Evolutionary conservation across 495 filamentous ascomycete species (phyloP), one percentile per base, ranked within the genome.

Genomic region (Opeltia flavorubescens): DNA sequence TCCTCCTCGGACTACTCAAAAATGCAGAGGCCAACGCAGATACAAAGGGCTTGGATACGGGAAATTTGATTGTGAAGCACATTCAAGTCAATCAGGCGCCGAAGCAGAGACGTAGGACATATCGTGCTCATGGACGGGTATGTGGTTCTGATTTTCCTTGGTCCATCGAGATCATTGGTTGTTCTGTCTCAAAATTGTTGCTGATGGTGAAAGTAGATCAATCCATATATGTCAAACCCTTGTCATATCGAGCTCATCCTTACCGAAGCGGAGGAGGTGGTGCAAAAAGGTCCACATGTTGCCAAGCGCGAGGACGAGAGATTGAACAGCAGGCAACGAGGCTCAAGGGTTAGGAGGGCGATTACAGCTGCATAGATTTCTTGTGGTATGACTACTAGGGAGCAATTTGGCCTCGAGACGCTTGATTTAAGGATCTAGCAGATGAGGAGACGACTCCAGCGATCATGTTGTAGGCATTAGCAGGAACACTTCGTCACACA

Each of bases 71-170:
- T 61, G 84, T 99, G 67, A 93, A 94, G 83, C 91, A 94, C 78
- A 96, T 99, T 72, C 91, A 96, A 72, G 93, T 96, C 74, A 96
- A 96, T 80, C 91, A 99, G 75, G 91, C 91, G 51, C 91, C 91
- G 60, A 95, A 95, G 80, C 87, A 94, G 72, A 77, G 91, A 62
- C 78, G 91, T 69, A 81, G 91, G 61, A 99, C 91, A 60, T 99
- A 96, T 80, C 87, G 91, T 78, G 93, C 93, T 51, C 91, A 99
- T 75, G 91, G 91, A 78, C 84, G 89, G 77, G 91, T 98, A 94
- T 61, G 91, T 83, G 55, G 36, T 43, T 2, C 44, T 1, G 4
- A 7, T 25, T 46, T 42, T 34, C 34, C 42, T 0, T 12, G 9
- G 29, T 24, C 17, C 21, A 17, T 39, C 29, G n/a, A n/a, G n/a